phyloP scores from a whole-genome alignment of 1,139 yeast species.

The Saccharomyces pastorianus region DNA sequence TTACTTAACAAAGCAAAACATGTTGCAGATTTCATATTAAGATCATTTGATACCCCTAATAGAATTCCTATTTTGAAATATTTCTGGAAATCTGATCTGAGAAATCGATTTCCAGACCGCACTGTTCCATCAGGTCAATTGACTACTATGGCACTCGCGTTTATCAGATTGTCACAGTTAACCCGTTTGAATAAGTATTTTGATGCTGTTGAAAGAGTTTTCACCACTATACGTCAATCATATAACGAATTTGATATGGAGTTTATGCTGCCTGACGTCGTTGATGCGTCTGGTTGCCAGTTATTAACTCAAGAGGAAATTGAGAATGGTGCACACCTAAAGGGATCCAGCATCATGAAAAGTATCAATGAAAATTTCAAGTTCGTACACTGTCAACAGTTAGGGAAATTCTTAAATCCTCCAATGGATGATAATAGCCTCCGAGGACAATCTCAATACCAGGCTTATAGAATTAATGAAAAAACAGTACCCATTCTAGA shows the following conservation, averaged over 20 bases:
- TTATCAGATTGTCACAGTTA: conserved; percentile 57
- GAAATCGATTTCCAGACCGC: conserved; percentile 42
- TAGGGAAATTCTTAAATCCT: conserved; percentile 5
- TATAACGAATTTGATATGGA: conserved; percentile 31
- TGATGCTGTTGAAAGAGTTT: conserved; percentile 41
- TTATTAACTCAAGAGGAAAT: conserved; percentile 27
- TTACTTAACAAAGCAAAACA: conserved; percentile 52
- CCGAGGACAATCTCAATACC: conserved; percentile 7
- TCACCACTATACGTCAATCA: conserved; percentile 34
- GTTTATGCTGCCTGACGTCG: conserved; percentile 38
- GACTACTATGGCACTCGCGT: conserved; percentile 62
- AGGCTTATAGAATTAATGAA: conserved; percentile 4
- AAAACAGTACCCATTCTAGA: conserved; percentile 5
- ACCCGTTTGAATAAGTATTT: conserved; percentile 49
- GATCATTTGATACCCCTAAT: conserved; percentile 63
- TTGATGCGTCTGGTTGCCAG: conserved; percentile 47
- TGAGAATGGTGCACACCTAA: conserved; percentile 28
- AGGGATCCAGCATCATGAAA: conserved; percentile 30
- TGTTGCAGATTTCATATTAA: conserved; percentile 58
- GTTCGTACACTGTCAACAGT: conserved; percentile 27
- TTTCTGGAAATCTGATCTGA: conserved; percentile 44
- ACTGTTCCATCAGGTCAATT: conserved; percentile 54
- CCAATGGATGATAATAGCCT: background rate
- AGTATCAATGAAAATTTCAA: conserved; percentile 27
- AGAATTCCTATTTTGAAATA: conserved; percentile 63